These are phyloP conservation scores for Eudorina sp. DNA, from an alignment of 139 green algal genomes.

Conservation along the genomic window DNA sequence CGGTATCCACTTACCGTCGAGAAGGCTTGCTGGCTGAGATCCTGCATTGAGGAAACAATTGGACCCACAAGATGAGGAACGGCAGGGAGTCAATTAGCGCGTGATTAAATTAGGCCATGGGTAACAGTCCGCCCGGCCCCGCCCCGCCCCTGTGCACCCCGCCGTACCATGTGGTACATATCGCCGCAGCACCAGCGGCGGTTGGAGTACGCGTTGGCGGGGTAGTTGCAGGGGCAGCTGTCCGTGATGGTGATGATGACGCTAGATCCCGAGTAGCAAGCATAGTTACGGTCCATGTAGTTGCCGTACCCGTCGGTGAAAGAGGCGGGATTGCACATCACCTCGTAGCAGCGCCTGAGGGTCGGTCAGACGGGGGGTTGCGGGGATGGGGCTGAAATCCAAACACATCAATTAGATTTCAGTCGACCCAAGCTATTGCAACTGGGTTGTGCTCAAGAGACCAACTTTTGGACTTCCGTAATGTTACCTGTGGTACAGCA, in stretches of 20 bases:
- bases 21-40: no score
- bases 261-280: not conserved
- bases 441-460: no score
- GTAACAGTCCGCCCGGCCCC: not conserved
- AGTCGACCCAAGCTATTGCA: no score
- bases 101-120: no score
- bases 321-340: slow-evolving; percentile 53
- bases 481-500: no score
- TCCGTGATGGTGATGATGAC: slow-evolving; percentile 63
- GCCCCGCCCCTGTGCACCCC: not conserved
- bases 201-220: slow-evolving; percentile 50
- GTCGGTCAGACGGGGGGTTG: not conserved
- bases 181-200: slow-evolving; percentile 60
- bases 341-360: slow-evolving; percentile 64
- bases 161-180: slow-evolving; percentile 53
- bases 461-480: no score
- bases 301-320: slow-evolving; percentile 59
- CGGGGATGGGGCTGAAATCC: no score
- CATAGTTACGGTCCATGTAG: slow-evolving; percentile 43
- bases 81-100: no score
- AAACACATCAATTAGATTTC: no score
- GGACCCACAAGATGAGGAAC: no score
- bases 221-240: slow-evolving; percentile 53
- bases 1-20: no score
- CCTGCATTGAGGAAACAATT: no score